Base-by-base conservation (phyloP, 1,284 basidiomycete species). In the Hypsizygus ulmarius region DNA sequence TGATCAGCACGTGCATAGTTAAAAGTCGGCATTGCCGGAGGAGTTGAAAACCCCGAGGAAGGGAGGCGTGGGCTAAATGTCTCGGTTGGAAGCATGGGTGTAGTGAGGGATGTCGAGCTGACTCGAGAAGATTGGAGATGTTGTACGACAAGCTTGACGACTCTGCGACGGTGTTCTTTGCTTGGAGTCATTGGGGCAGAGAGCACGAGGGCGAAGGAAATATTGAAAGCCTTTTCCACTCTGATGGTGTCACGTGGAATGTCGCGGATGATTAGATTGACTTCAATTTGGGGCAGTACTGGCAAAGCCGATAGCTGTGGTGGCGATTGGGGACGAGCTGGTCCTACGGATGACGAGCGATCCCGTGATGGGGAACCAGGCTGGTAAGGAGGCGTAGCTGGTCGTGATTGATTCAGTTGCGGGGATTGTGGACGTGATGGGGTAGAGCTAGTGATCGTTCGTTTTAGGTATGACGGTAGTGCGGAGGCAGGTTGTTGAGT, bases 401-500 rank as follows among this genome's bases (percentile, higher is more conserved):
- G 77, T 33, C 81, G 71, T 27, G 78, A 77, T 39, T 70, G 71
- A 35, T 66, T 64, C 1, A 74, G 63, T 35, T 78, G 75, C 11
- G 82, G 83, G 18, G 82, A 73, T 40, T 68, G 69, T 10, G 81
- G 76, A 11, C 79, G 77, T 8, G 77, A 72, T 10, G 78, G 73
- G 27, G 68, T 52, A 6, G 63, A 43, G 7, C 66, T 59, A 10
- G 69, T 67, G 12, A 68, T 64, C 19, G 67, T 66, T 12, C 83
- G 79, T 59, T 89, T 87, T 14, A 90, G 71, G 61, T 90, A 78
- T 5, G 79, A 72, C 1, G 87, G 88, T 19, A 90, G 67, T 3
- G 88, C 87, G 18, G 85, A 84, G 1, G 72, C 77, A 7, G 81
- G 73, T 41, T 76, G 74, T 41, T 78, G 76, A 14, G 64, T 54